A percentile compares a stretch with the other conserved stretches of the same genome.
Conservation (phyloP, 768 basidiomycete genomes). For the Leucogyrophana mollusca region DNA sequence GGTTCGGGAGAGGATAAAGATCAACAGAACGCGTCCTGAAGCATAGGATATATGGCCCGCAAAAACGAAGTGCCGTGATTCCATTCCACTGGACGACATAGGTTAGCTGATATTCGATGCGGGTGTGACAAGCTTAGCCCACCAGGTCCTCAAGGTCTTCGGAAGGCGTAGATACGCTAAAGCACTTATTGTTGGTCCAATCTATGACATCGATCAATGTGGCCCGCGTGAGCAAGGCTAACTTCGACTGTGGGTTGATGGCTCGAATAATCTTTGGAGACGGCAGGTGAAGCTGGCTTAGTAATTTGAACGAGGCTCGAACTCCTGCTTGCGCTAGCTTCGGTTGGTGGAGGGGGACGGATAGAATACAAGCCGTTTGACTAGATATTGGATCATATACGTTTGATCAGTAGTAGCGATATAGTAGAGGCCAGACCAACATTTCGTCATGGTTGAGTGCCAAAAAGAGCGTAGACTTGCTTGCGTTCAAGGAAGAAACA, state of each 20-base stretch:
- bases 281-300: slow-evolving; percentile 15
- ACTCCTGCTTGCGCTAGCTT: not conserved
- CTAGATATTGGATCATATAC: too few species aligned
- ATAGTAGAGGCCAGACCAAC: slow-evolving; percentile 7
- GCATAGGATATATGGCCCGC: slow-evolving; percentile 50
- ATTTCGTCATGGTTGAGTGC: slow-evolving; percentile 8
- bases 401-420: not conserved
- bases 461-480: slow-evolving; percentile 13
- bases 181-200: slow-evolving; percentile 30
- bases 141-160: slow-evolving; percentile 34
- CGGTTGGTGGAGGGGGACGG: slow-evolving; percentile 2
- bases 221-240: slow-evolving; percentile 31
- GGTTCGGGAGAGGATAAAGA: slow-evolving; percentile 25
- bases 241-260: slow-evolving; percentile 31
- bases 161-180: slow-evolving; percentile 17
- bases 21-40: slow-evolving; percentile 54
- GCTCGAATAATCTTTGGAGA: slow-evolving; percentile 27
- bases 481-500: not conserved
- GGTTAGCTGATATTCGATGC: not conserved
- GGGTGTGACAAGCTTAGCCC: slow-evolving; percentile 6
- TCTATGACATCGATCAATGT: slow-evolving; percentile 36
- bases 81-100: slow-evolving; percentile 34
- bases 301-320: not conserved
- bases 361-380: not conserved
- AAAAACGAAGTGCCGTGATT: slow-evolving; percentile 42